These are phyloP conservation scores for Epichloe uncinata DNA, from an alignment of 2,329 filamentous ascomycete genomes.

Conservation along the genomic window DNA sequence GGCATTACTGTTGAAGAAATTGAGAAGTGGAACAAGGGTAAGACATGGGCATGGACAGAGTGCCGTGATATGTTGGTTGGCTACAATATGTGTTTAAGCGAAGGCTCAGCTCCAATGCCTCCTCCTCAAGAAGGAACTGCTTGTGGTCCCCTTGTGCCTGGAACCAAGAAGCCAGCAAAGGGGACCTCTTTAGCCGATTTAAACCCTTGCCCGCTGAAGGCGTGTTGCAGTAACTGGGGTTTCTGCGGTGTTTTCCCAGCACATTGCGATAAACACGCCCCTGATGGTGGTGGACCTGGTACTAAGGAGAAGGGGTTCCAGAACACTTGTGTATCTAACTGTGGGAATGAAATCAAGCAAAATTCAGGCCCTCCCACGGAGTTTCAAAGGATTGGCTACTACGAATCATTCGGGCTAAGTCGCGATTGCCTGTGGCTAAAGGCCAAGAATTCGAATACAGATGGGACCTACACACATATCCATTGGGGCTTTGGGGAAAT, in stretches of 20 bases:
- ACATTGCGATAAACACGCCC: constrained; percentile 1
- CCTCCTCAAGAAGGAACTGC: constrained; percentile 8
- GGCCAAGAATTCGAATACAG: no score
- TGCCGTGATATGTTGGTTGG: constrained; percentile 4
- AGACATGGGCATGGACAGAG: constrained; percentile 14
- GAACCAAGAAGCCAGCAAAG: constrained; percentile 9
- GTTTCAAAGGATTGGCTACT: constrained; percentile 12
- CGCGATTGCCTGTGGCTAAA: constrained; percentile 6
- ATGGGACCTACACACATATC: constrained; percentile 9
- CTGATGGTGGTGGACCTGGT: not conserved
- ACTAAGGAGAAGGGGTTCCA: constrained; percentile 8
- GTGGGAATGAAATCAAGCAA: constrained; percentile 10
- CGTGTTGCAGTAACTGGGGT: constrained; percentile 5
- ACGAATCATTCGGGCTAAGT: constrained; percentile 6
- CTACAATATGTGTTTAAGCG: constrained; percentile 11
- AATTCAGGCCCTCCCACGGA: not conserved
- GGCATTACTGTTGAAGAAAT: constrained; percentile 9
- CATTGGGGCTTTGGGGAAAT: constrained; percentile 18
- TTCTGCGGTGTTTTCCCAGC: constrained; percentile 2
- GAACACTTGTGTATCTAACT: constrained; percentile 15
- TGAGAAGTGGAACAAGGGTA: constrained; percentile 14
- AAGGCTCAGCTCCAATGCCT: constrained; percentile 12
- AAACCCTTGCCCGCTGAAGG: constrained; percentile 16
- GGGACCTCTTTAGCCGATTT: constrained; percentile 9
- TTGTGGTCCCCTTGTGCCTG: constrained; percentile 13